These are phyloP conservation scores for Amphicarpaea edgeworthii DNA, from an alignment of 306 rosid species.

Conservation along the genomic window DNA sequence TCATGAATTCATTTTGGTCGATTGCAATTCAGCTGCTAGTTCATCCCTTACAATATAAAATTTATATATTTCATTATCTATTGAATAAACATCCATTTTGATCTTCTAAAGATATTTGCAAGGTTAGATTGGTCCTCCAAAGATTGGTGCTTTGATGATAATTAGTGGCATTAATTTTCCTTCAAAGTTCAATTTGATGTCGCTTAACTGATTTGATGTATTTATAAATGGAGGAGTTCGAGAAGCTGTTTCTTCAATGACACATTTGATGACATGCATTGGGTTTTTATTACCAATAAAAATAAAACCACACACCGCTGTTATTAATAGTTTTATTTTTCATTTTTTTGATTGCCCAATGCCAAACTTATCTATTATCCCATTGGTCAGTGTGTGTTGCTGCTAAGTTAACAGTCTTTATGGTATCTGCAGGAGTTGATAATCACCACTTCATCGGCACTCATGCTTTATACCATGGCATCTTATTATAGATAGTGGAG, in stretches of 20 bases:
- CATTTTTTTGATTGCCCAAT: neutral
- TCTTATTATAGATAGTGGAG: slow-evolving; percentile 77
- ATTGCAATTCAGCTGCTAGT: neutral
- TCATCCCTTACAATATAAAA: neutral
- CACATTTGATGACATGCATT: neutral
- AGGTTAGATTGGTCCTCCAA: too few species aligned
- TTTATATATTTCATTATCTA: neutral
- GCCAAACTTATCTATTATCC: slow-evolving; percentile 21
- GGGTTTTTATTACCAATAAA: neutral
- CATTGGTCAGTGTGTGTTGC: neutral
- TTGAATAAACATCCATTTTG: too few species aligned
- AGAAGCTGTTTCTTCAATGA: slow-evolving; percentile 19
- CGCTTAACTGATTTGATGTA: slow-evolving; percentile 11
- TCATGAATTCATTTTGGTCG: neutral
- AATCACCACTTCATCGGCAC: slow-evolving; percentile 74
- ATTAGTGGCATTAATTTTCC: slow-evolving; percentile 4
- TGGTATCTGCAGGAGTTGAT: slow-evolving; percentile 77
- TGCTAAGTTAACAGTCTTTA: slow-evolving; percentile 36
- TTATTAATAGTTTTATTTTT: neutral
- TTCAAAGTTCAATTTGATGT: neutral
- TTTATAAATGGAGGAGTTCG: slow-evolving; percentile 16
- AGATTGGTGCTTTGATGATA: neutral
- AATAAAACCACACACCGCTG: neutral
- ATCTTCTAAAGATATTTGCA: too few species aligned
- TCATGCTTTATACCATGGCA: slow-evolving; percentile 75